Percentiles rank a stretch among this genome's conserved stretches.
Conservation (phyloP, 2,329 filamentous ascomycete species). For the Aspergillus cejpii region DNA sequence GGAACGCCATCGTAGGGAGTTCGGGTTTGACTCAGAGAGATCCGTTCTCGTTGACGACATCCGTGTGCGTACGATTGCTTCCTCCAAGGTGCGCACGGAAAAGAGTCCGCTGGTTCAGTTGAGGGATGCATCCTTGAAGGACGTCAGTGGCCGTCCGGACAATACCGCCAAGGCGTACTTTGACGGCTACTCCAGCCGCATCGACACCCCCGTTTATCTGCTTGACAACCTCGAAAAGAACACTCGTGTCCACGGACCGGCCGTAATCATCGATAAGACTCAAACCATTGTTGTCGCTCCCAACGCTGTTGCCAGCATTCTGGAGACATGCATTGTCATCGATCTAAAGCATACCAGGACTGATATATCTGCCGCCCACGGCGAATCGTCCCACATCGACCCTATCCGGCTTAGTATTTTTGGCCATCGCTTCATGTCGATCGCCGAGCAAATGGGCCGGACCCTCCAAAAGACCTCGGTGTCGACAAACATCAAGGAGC, state of each 20-base stretch:
- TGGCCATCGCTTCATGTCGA: slow-evolving; percentile 53
- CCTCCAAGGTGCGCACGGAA: slow-evolving; percentile 52
- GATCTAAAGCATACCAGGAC: slow-evolving; percentile 58
- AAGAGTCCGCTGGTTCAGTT: slow-evolving; percentile 66
- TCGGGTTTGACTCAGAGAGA: slow-evolving; percentile 79
- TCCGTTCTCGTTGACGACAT: slow-evolving; percentile 88
- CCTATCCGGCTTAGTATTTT: slow-evolving; percentile 52
- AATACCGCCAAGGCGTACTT: slow-evolving; percentile 36
- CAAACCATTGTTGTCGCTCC: slow-evolving; percentile 91
- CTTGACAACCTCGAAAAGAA: slow-evolving; percentile 31
- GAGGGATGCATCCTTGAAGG: slow-evolving; percentile 37
- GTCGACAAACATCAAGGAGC: slow-evolving; percentile 71
- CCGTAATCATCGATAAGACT: slow-evolving; percentile 64
- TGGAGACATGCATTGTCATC: slow-evolving; percentile 83
- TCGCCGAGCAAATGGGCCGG: slow-evolving; percentile 54
- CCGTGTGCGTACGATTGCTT: slow-evolving; percentile 76
- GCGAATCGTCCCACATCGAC: slow-evolving; percentile 32
- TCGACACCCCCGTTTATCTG: slow-evolving; percentile 34
- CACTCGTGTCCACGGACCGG: slow-evolving; percentile 54
- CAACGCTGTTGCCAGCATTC: slow-evolving; percentile 64
- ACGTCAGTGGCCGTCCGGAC: slow-evolving; percentile 56
- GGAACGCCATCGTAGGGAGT: slow-evolving; percentile 81
- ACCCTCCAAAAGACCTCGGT: slow-evolving; percentile 52
- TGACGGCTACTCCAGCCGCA: slow-evolving; percentile 24
- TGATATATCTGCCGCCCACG: slow-evolving; percentile 10